Evolutionary conservation across 2,329 filamentous ascomycete genomes (phyloP).

Genomic region (Fusarium annulatum): DNA sequence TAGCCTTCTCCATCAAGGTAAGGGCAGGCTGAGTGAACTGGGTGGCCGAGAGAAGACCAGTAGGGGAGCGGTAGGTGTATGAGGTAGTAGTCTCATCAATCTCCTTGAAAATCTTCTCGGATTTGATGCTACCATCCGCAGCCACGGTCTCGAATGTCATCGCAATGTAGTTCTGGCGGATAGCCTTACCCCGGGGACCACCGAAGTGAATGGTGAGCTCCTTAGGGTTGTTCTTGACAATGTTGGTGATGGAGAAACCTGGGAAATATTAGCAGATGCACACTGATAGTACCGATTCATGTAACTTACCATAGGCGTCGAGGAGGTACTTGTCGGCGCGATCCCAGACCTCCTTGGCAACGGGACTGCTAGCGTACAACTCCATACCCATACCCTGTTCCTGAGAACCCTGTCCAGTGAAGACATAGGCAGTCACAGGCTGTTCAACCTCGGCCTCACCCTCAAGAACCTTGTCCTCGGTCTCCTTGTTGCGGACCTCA

Average conservation of each 20-base stretch:
- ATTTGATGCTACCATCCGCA: conserved; percentile 91
- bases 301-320: conserved; percentile 89
- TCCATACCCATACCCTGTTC: conserved; percentile 99
- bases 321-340: conserved; percentile 97
- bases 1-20: conserved; percentile 99
- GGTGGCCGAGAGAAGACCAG: conserved; percentile 92
- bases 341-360: conserved; percentile 98
- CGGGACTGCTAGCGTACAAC: conserved; percentile 90
- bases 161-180: conserved; percentile 98
- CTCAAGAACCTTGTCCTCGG: conserved; percentile 93
- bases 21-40: conserved; percentile 98
- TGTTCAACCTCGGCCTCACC: conserved; percentile 98
- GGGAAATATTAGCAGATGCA: conserved; percentile 20
- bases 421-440: conserved; percentile 95
- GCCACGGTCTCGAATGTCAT: conserved; percentile 99
- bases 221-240: conserved; percentile 99
- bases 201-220: conserved; percentile 98
- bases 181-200: conserved; percentile 94
- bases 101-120: conserved; percentile 99
- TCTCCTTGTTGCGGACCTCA: conserved; percentile 94
- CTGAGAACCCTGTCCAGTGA: conserved; percentile 97
- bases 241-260: conserved; percentile 97
- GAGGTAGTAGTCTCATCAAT: conserved; percentile 92
- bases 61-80: conserved; percentile 97
- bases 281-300: not conserved